Evolutionary conservation across 192 early-diverging fungal genomes (phyloP).

Genomic region (Entomortierella chlamydospora): DNA sequence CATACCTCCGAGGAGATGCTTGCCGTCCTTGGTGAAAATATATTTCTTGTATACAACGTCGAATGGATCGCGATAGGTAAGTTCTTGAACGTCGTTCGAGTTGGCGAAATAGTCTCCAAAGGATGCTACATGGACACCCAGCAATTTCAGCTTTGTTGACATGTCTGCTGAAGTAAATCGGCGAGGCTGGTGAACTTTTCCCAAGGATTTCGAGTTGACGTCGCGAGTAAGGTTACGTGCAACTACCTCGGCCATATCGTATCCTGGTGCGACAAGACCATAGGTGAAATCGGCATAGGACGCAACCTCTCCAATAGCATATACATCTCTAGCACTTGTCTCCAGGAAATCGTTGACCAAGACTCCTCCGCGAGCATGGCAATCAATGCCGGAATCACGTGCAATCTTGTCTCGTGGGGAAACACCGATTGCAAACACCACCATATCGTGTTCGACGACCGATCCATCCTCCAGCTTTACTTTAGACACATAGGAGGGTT

Average conservation of each 20-base stretch:
- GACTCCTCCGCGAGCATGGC: conserved; percentile 68
- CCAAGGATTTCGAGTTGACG: conserved; percentile 10
- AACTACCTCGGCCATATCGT: conserved; percentile 79
- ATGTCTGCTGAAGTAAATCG: conserved; percentile 68
- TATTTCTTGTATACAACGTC: conserved; percentile 70
- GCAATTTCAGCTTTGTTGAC: conserved; percentile 75
- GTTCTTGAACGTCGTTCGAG: conserved; percentile 38
- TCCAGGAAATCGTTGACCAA: conserved; percentile 63
- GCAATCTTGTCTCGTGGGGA: conserved; percentile 69
- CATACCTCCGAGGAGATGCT: conserved; percentile 72
- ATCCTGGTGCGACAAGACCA: conserved; percentile 74
- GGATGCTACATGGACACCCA: conserved; percentile 76
- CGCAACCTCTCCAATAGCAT: conserved; percentile 75
- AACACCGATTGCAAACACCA: conserved; percentile 69
- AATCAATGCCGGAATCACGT: conserved; percentile 56
- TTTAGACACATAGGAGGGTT: conserved; percentile 8
- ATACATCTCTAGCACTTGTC: conserved; percentile 59
- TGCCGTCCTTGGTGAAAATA: conserved; percentile 74
- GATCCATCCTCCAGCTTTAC: conserved; percentile 54
- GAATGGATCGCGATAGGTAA: conserved; percentile 67
- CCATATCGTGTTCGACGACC: conserved; percentile 59
- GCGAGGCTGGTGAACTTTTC: conserved; percentile 33
- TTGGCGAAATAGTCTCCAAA: conserved; percentile 77
- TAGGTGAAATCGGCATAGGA: conserved; percentile 59
- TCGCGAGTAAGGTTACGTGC: conserved; percentile 59